phyloP scores from a whole-genome alignment of 2,329 filamentous ascomycete genomes.

The Sporothrix protearum region DNA sequence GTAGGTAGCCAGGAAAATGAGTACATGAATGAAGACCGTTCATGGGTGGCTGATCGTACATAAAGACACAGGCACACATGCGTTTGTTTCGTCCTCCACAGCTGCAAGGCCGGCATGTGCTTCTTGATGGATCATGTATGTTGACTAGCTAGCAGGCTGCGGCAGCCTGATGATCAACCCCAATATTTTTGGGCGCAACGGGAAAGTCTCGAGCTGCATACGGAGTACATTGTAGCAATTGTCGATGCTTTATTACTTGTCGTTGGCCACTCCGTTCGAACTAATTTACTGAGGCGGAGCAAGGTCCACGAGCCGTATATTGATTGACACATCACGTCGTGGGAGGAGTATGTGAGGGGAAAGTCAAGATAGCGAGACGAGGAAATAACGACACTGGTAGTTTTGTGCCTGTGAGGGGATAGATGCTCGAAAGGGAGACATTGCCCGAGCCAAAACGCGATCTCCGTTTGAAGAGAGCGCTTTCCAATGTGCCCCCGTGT shows the following conservation, averaged over 20 bases:
- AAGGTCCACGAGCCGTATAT: not conserved
- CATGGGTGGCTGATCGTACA: too few species aligned
- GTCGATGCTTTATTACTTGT: not conserved
- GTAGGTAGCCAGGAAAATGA: not conserved
- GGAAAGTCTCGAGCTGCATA: not conserved
- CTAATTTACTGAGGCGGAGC: not conserved
- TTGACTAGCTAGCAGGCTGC: not conserved
- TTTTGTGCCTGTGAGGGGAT: not conserved
- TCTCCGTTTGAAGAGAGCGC: not conserved
- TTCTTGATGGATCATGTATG: not conserved
- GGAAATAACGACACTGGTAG: not conserved
- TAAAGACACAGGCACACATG: not conserved
- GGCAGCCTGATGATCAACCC: not conserved
- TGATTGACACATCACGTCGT: not conserved
- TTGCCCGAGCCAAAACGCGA: not conserved
- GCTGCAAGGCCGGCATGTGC: not conserved
- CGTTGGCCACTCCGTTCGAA: not conserved
- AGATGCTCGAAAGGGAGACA: not conserved
- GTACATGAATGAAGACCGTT: too few species aligned
- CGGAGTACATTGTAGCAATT: not conserved
- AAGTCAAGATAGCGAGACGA: not conserved
- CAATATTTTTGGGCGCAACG: not conserved
- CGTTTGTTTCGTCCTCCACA: not conserved
- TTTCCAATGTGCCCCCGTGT: not conserved
- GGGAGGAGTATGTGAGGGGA: not conserved